These are phyloP conservation scores for Andalucia godoyi DNA, from an alignment of 78 protist genomes.

Conservation along the genomic window DNA sequence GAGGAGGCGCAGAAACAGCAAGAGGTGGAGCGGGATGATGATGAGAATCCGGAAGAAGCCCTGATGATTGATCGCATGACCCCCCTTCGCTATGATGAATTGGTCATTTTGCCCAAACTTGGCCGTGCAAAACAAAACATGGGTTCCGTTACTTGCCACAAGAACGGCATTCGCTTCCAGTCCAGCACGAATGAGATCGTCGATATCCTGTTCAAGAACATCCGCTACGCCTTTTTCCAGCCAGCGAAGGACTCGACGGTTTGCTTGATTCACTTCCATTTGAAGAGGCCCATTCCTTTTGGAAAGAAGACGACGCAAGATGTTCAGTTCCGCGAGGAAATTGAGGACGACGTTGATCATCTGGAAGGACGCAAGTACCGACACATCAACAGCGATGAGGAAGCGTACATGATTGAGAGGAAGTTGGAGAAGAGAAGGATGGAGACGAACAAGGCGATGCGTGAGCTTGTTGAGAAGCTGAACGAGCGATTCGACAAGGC, in stretches of 20 bases:
- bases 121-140: too few relatives aligned
- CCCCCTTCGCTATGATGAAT: too few relatives aligned
- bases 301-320: conserved; percentile 81
- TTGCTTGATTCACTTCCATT: conserved; percentile 81
- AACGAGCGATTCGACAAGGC: background rate
- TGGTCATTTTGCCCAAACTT: too few relatives aligned
- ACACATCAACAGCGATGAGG: conserved; percentile 32
- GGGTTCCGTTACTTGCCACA: too few relatives aligned
- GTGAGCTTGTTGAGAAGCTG: conserved; percentile 28
- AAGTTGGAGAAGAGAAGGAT: conserved; percentile 52
- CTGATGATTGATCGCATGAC: too few relatives aligned
- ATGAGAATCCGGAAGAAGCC: too few relatives aligned
- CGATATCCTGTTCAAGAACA: conserved; percentile 72
- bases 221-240: conserved; percentile 83
- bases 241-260: conserved; percentile 58
- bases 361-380: conserved; percentile 23
- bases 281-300: conserved; percentile 69
- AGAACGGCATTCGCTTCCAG: conserved; percentile 80
- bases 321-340: conserved; percentile 79
- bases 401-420: conserved; percentile 76
- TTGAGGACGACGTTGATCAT: conserved; percentile 12
- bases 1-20: conserved; percentile 26
- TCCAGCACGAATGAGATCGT: conserved; percentile 24
- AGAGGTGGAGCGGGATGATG: conserved; percentile 9
- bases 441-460: conserved; percentile 53